Conservation (phyloP, 257 asterid species). For the Forsythia viridissima region DNA sequence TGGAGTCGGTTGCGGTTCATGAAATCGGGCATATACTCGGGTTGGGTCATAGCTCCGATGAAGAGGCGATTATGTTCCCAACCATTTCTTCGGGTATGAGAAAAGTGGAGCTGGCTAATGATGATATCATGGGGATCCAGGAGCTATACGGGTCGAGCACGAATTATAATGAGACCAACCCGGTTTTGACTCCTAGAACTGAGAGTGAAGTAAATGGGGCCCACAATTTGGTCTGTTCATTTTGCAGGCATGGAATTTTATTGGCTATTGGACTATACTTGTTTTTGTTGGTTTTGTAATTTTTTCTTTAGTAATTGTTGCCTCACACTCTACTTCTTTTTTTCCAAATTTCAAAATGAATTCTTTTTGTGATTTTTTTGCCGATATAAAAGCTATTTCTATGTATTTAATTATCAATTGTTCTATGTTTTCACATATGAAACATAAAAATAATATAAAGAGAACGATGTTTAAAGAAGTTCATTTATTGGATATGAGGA, state of each 20-base stretch:
- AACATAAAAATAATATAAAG: too few species aligned
- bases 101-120: slow-evolving; percentile 61
- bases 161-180: slow-evolving; percentile 44
- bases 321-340: too few species aligned
- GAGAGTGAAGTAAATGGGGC: slow-evolving; percentile 45
- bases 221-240: slow-evolving; percentile 11
- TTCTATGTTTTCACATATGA: too few species aligned
- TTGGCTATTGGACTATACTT: slow-evolving; percentile 26
- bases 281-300: slow-evolving; percentile 15
- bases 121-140: slow-evolving; percentile 68
- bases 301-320: too few species aligned
- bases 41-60: slow-evolving; percentile 84
- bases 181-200: slow-evolving; percentile 36
- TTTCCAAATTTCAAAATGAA: too few species aligned
- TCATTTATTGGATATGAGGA: too few species aligned
- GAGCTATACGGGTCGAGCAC: slow-evolving; percentile 76
- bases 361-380: too few species aligned
- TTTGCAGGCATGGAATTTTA: background rate
- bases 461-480: too few species aligned
- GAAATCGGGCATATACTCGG: slow-evolving; percentile 93
- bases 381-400: too few species aligned
- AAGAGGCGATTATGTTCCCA: slow-evolving; percentile 80
- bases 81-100: slow-evolving; percentile 53
- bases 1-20: slow-evolving; percentile 90
- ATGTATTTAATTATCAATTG: too few species aligned